phyloP scores from a whole-genome alignment of 176 grass and related monocot genomes.

The Secale cereale region DNA sequence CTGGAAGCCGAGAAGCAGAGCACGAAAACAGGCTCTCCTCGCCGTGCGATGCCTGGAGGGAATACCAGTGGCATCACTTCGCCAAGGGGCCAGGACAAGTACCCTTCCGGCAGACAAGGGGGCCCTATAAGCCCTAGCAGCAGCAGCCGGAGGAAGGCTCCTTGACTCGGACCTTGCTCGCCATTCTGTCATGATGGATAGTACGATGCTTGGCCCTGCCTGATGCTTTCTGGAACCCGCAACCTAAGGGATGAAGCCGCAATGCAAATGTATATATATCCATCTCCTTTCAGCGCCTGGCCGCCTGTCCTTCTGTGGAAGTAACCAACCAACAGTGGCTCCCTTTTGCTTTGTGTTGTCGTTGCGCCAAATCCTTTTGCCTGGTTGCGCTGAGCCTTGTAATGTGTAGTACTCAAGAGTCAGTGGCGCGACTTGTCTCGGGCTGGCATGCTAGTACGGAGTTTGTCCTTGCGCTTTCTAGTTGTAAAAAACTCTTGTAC shows the following conservation, averaged over 20 bases:
- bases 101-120: slow-evolving; percentile 22
- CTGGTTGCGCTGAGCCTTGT: slow-evolving; percentile 17
- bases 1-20: slow-evolving; percentile 43
- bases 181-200: not conserved
- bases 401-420: too few species aligned
- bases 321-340: not conserved
- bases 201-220: not conserved
- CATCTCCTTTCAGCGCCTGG: not conserved
- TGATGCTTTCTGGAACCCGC: not conserved
- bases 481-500: not conserved
- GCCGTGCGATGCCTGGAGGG: slow-evolving; percentile 28
- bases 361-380: not conserved
- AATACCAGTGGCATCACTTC: slow-evolving; percentile 21
- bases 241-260: not conserved
- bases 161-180: slow-evolving; percentile 15
- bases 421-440: not conserved
- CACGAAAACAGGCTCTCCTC: slow-evolving; percentile 35
- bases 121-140: slow-evolving; percentile 30
- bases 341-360: not conserved
- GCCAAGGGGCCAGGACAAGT: slow-evolving; percentile 14
- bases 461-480: slow-evolving; percentile 6
- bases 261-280: slow-evolving; percentile 36
- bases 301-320: slow-evolving; percentile 2
- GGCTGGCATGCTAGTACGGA: slow-evolving; percentile 2
- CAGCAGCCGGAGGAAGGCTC: slow-evolving; percentile 40